Evolutionary conservation across 2,329 filamentous ascomycete genomes (phyloP).

Genomic region (Pseudogymnoascus sp.): DNA sequence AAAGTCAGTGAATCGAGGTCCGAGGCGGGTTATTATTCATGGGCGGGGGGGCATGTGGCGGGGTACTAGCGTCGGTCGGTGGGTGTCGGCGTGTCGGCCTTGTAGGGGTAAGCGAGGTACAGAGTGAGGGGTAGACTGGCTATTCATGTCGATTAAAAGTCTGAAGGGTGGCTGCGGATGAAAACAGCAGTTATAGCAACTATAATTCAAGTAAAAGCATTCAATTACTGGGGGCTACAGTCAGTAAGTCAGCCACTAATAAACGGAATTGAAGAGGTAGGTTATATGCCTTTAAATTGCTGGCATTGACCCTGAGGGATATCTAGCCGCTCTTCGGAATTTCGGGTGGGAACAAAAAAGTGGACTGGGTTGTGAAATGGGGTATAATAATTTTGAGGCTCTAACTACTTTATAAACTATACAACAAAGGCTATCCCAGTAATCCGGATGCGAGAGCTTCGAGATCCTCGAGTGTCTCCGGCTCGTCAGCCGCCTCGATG

Average conservation of each 20-base stretch:
- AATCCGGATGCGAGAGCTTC: slow-evolving; percentile 69
- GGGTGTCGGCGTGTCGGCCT: not conserved
- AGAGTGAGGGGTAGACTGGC: not conserved
- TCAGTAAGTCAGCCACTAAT: no score
- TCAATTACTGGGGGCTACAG: no score
- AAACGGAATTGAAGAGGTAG: no score
- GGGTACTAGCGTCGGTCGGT: slow-evolving; percentile 2
- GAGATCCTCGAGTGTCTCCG: slow-evolving; percentile 70
- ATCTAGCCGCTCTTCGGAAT: no score
- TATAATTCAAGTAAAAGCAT: no score
- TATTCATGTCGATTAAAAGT: not conserved
- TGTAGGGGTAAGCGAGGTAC: slow-evolving; percentile 6
- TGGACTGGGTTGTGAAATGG: not conserved
- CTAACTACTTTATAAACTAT: slow-evolving; percentile 4
- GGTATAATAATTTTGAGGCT: slow-evolving; percentile 6
- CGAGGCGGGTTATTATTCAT: slow-evolving; percentile 4
- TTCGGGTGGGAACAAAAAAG: not conserved
- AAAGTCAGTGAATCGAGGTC: not conserved
- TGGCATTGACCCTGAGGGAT: no score
- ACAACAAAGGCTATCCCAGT: slow-evolving; percentile 37
- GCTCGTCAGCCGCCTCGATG: slow-evolving; percentile 57
- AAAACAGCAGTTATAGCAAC: no score
- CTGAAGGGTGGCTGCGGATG: no score
- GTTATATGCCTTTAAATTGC: no score
- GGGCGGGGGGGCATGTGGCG: slow-evolving; percentile 2